Conservation (phyloP, 331 rosid genomes). For the Rhamnella rubrinervis region DNA sequence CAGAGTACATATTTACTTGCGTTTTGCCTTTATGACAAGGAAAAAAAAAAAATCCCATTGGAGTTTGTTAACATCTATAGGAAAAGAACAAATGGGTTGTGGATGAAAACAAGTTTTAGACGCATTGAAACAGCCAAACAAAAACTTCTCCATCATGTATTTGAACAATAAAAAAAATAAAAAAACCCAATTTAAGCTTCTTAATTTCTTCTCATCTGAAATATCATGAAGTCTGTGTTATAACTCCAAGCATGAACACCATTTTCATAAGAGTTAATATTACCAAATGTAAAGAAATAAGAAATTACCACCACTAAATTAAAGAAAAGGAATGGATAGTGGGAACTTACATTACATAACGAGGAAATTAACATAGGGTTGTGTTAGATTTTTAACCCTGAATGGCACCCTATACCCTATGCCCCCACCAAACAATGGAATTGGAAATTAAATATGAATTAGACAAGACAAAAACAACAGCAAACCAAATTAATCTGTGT, state of each 20-base stretch:
- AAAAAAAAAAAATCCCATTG: neutral
- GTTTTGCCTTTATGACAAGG: neutral
- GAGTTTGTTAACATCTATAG: slow-evolving; percentile 8
- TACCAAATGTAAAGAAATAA: too few species aligned
- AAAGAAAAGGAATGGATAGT: too few species aligned
- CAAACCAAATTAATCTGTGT: neutral
- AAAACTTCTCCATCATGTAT: too few species aligned
- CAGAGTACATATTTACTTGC: neutral
- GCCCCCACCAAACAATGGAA: neutral
- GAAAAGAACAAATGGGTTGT: neutral
- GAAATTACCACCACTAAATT: too few species aligned
- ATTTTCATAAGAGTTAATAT: too few species aligned
- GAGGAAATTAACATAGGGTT: too few species aligned
- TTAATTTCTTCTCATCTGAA: neutral
- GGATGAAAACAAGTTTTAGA: neutral
- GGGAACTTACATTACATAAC: too few species aligned
- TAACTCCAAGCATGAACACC: too few species aligned
- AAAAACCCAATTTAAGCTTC: too few species aligned
- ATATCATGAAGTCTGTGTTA: neutral
- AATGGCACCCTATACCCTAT: neutral
- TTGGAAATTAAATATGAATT: neutral
- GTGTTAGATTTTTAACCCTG: too few species aligned
- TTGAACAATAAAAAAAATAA: too few species aligned
- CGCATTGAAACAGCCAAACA: slow-evolving; percentile 10
- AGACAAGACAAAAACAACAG: neutral